These are phyloP conservation scores for Cubamyces lactineus DNA, from an alignment of 768 basidiomycete genomes.

Conservation along the genomic window DNA sequence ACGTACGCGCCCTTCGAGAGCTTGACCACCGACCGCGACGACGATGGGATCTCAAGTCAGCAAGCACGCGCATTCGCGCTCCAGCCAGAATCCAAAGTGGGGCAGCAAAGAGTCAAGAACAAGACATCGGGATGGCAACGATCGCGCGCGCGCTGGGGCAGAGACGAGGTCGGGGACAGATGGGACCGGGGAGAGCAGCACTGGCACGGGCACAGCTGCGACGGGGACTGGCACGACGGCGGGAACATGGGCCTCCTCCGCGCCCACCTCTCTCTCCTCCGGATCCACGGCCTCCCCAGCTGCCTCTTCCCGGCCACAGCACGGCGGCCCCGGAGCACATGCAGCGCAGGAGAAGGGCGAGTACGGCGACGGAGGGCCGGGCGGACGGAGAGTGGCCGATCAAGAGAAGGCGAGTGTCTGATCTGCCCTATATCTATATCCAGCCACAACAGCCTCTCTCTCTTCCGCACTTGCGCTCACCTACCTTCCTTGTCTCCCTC, in stretches of 20 bases:
- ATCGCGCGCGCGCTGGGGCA: not conserved
- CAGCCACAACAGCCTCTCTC: slow-evolving; percentile 5
- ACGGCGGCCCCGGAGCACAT: slow-evolving; percentile 11
- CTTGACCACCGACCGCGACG: not conserved
- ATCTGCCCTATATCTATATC: slow-evolving; percentile 16
- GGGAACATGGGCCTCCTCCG: not conserved
- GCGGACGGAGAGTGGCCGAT: slow-evolving; percentile 12
- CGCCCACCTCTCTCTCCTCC: not conserved
- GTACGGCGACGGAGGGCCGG: slow-evolving; percentile 2
- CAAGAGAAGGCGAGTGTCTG: slow-evolving; percentile 11
- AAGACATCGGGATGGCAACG: slow-evolving; percentile 1
- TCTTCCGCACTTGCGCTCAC: slow-evolving; percentile 1
- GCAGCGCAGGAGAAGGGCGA: not conserved
- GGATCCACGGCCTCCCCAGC: not conserved
- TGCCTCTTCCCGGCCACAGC: not conserved
- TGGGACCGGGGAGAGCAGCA: too few species aligned
- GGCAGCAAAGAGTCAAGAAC: not conserved
- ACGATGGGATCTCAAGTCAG: slow-evolving; percentile 12
- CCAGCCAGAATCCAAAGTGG: not conserved
- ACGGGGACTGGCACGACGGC: not conserved
- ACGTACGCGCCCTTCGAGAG: not conserved
- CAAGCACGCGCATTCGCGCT: slow-evolving; percentile 3
- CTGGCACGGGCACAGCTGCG: too few species aligned
- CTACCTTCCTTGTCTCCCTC: not conserved
- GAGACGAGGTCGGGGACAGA: not conserved